Percentiles rank a stretch among this genome's conserved stretches.
These are phyloP conservation scores for Talaromyces piceae DNA, from an alignment of 2,329 filamentous ascomycete species.

Conservation along the genomic window DNA sequence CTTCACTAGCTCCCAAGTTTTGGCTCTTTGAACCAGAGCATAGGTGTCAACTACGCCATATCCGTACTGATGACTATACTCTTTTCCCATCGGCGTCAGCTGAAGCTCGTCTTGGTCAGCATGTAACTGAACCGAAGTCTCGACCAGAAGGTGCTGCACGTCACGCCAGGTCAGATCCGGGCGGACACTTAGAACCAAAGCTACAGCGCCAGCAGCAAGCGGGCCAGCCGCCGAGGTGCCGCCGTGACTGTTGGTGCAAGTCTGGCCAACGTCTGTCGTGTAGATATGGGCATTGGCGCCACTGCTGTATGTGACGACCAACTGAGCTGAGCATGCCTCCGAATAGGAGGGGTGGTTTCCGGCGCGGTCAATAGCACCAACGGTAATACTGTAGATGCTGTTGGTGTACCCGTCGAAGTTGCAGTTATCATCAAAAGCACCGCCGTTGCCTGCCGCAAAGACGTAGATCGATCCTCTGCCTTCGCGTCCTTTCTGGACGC, in stretches of 20 bases:
- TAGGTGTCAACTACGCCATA: conserved; percentile 94
- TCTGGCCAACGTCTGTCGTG: conserved; percentile 89
- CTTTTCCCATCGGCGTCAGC: conserved; percentile 68
- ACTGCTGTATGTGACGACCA: conserved; percentile 95
- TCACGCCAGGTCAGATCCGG: conserved; percentile 91
- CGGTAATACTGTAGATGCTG: conserved; percentile 97
- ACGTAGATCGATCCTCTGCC: conserved; percentile 89
- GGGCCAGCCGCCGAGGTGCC: conserved; percentile 94
- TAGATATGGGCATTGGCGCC: conserved; percentile 84
- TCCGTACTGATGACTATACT: conserved; percentile 90
- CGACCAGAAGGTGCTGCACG: conserved; percentile 80
- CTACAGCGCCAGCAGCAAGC: conserved; percentile 84
- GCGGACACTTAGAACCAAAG: conserved; percentile 74
- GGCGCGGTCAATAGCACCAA: conserved; percentile 82
- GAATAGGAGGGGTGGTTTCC: conserved; percentile 93
- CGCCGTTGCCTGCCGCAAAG: conserved; percentile 94
- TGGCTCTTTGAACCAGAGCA: conserved; percentile 74
- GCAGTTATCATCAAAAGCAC: conserved; percentile 82
- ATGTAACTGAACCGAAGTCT: conserved; percentile 76
- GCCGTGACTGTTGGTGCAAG: conserved; percentile 75
- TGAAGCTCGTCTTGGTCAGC: conserved; percentile 71
- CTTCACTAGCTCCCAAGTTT: conserved; percentile 80
- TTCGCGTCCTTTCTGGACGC: conserved; percentile 75
- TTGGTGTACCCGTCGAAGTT: conserved; percentile 99
- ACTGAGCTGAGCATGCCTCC: conserved; percentile 87